Evolutionary conservation across 306 rosid species (phyloP), one percentile per base, ranked within the genome.

Genomic region (Cucurbita pepo): DNA sequence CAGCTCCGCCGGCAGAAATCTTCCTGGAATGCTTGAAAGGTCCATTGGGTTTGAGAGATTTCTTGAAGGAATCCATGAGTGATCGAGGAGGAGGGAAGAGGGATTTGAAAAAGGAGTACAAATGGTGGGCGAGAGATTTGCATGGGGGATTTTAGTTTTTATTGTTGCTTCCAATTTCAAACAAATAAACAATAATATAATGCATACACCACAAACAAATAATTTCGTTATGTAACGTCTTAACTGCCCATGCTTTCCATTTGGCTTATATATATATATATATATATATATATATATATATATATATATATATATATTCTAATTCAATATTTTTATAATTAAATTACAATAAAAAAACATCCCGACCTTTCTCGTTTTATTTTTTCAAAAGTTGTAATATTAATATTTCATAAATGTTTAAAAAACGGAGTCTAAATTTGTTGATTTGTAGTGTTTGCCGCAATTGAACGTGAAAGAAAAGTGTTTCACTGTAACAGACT

Each of bases 21-120:
- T 69, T 85, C 25, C 73, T 43, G 0, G 80, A 16, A 8, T 56
- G 63, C 47, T 65, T 88, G 19, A 37, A 30, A 0, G 90, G 79
- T 77, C 67, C 79, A 77, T 80, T 44, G 45, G 84, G 71, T 76
- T 84, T 85, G 76, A 83, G 82, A 0, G 90, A 84, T 37, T 85
- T 88, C 52, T 53, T 66, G 0, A 82, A 50, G 25, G 90, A 9
- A 75, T 85, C 87, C 88, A 84, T 73, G 15, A 10, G 5, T 47
- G 73, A 19, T 50, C 3, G 55, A 21, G 16, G 52, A 25, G 25
- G 43, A 45, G 14, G 15, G 47, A 13, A 11, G 1, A 4, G n/a
- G 36, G 71, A 15, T 30, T 58, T 34, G 43, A 6, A 30, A 3
- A 44, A 36, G 3, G 51, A 40, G 41, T 50, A 40, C 15, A 16